Evolutionary conservation across 148 eudicot genomes (phyloP), one percentile per base, ranked within the genome.

Genomic region (Suaeda aralocaspica): DNA sequence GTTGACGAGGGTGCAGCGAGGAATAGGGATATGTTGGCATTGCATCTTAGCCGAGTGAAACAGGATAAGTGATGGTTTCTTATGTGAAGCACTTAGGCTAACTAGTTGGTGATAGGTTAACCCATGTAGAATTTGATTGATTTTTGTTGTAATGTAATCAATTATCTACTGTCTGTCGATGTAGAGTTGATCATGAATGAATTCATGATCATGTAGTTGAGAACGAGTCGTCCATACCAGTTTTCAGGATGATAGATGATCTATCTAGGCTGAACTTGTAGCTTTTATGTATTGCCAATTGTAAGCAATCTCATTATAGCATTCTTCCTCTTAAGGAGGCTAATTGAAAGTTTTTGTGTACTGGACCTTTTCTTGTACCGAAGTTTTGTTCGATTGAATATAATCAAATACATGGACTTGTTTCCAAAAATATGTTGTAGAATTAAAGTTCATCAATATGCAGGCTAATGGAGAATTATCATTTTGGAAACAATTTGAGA

Each of bases 11-110:
- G 59, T 72, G 89, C 87, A 21, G 68, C 56, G 64, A 80, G 79
- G 77, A 82, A 78, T 68, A 84, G 98, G 75, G 81, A 86, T 69
- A 86, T 77, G 25, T 84, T 93, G 75, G 92, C 96, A 9, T 68
- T 71, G 76, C 89, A 90, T 81, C 81, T 93, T 62, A 69, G 77
- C 76, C 78, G 81, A 83, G 87, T 90, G 55, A 87, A 83, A 72
- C 82, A 81, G 72, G 80, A 74, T 67, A 34, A 67, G 14, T 87
- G 76, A 78, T 25, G 14, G 2, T 48, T 73, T 3, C 50, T 48
- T 52, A 55, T 66, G 24, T 58, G 62, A 59, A 57, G 13, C 24
- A 19, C 45, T 33, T 34, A 36, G 41, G 41, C 30, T 45, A 48
- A 44, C 25, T 56, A 45, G 59, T 15, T 73, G 51, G 25, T 70